phyloP scores from a whole-genome alignment of 2,329 filamentous ascomycete species.

The Alternaria alternata region DNA sequence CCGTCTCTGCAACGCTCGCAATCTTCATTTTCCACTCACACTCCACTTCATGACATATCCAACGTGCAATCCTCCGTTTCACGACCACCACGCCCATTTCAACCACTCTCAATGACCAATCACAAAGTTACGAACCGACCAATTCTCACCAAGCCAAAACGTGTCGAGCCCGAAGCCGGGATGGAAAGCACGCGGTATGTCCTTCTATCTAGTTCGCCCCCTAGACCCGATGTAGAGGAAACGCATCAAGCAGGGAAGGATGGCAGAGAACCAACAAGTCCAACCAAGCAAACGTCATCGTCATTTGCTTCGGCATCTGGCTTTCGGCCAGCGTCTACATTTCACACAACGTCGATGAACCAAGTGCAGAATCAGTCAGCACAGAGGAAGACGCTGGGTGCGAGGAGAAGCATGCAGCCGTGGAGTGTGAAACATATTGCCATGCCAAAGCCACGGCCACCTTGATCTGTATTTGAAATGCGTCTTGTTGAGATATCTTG shows the following conservation, averaged over 20 bases:
- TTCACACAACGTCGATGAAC: slow-evolving; percentile 56
- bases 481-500: background rate
- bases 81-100: slow-evolving; percentile 27
- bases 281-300: slow-evolving; percentile 15
- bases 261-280: slow-evolving; percentile 12
- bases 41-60: slow-evolving; percentile 44
- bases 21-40: slow-evolving; percentile 22
- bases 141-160: slow-evolving; percentile 43
- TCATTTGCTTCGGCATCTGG: slow-evolving; percentile 12
- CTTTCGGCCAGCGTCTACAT: slow-evolving; percentile 51
- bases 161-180: slow-evolving; percentile 28
- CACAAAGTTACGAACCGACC: slow-evolving; percentile 47
- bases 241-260: slow-evolving; percentile 12
- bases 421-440: slow-evolving; percentile 55
- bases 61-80: slow-evolving; percentile 32
- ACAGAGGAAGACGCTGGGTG: slow-evolving; percentile 59
- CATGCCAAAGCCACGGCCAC: slow-evolving; percentile 41
- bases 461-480: slow-evolving; percentile 12
- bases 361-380: slow-evolving; percentile 35
- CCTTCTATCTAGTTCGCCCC: slow-evolving; percentile 55
- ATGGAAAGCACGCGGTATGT: slow-evolving; percentile 56
- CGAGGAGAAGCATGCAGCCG: slow-evolving; percentile 59
- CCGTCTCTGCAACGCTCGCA: slow-evolving; percentile 32
- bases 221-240: slow-evolving; percentile 37
- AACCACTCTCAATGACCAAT: slow-evolving; percentile 35